phyloP scores from a whole-genome alignment of 176 grass and related monocot species.

The Oryza longistaminata region DNA sequence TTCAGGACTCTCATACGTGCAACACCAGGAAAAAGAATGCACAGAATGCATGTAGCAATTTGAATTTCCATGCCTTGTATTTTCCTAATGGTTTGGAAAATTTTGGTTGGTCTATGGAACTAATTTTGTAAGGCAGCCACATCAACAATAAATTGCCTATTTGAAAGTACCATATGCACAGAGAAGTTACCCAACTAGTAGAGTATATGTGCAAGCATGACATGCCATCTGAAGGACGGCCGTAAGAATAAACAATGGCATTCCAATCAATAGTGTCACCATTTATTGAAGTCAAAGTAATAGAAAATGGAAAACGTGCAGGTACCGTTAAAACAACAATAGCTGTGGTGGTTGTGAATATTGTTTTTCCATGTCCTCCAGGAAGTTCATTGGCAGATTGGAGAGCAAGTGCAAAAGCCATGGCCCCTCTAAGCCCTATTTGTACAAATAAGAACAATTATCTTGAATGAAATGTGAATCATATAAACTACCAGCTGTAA shows the following conservation, averaged over 20 bases:
- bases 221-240: background rate
- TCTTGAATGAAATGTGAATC: background rate
- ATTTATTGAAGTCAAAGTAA: background rate
- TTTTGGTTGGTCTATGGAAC: background rate
- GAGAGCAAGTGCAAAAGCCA: slow-evolving; percentile 99
- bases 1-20: background rate
- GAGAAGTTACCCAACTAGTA: slow-evolving; percentile 2
- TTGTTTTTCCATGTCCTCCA: slow-evolving; percentile 94
- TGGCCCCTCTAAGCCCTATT: slow-evolving; percentile 94
- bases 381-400: slow-evolving; percentile 97
- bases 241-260: background rate
- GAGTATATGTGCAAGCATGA: background rate
- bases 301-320: slow-evolving; percentile 27
- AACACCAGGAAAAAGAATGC: background rate
- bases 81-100: slow-evolving; percentile 16
- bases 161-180: background rate
- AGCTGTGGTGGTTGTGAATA: slow-evolving; percentile 90
- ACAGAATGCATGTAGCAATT: background rate
- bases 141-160: slow-evolving; percentile 8
- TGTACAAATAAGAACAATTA: slow-evolving; percentile 33
- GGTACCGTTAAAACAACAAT: slow-evolving; percentile 96
- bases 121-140: background rate
- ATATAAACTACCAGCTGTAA: slow-evolving; percentile 5
- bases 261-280: background rate
- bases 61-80: background rate